phyloP scores from a whole-genome alignment of 2,329 filamentous ascomycete species.

The Trichoderma sp. region DNA sequence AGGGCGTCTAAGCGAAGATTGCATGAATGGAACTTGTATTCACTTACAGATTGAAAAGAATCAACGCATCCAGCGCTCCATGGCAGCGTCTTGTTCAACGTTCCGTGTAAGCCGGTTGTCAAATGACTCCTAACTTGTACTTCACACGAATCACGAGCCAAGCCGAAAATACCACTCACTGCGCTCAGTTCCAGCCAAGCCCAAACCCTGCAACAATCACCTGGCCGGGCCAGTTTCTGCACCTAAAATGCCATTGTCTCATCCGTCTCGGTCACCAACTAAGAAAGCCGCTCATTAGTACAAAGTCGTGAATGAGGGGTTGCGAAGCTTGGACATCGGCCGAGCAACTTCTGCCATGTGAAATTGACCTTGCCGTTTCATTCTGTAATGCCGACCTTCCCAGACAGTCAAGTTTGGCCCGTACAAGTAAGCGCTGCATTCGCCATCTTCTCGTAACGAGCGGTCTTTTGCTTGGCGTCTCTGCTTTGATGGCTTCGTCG shows the following conservation, averaged over 20 bases:
- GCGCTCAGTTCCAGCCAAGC: not conserved
- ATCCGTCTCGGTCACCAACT: not conserved
- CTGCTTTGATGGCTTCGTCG: not conserved
- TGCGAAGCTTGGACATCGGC: not conserved
- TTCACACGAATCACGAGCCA: not conserved
- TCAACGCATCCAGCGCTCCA: not conserved
- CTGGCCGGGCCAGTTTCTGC: not conserved
- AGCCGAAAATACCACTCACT: not conserved
- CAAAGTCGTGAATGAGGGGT: not conserved
- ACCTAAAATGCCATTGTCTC: not conserved
- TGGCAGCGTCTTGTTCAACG: not conserved
- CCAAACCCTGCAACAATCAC: not conserved
- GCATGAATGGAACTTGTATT: not conserved
- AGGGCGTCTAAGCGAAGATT: not conserved
- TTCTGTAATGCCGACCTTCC: not conserved
- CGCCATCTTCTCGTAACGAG: not conserved
- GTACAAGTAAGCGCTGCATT: not conserved
- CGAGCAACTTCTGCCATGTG: conserved; percentile 5
- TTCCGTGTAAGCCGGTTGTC: not conserved
- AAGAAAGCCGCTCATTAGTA: not conserved
- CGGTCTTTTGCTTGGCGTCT: not conserved
- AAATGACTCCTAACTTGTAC: not conserved
- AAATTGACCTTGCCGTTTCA: not conserved
- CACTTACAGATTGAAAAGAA: not conserved
- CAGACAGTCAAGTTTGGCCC: not conserved